Evolutionary conservation across 148 eudicot species (phyloP).

Genomic region (Nepenthes gracilis): DNA sequence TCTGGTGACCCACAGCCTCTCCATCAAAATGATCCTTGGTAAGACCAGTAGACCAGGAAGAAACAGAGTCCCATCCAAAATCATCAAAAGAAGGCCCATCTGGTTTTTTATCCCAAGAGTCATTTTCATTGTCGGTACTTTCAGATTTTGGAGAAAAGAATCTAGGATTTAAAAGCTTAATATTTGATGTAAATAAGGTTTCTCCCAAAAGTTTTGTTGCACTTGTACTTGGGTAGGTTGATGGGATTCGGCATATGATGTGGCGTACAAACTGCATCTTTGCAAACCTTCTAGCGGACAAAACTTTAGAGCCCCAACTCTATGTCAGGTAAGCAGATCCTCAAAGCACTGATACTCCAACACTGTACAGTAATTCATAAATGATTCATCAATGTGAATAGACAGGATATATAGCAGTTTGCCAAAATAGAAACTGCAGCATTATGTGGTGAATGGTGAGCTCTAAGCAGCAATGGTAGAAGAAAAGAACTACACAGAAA

Average conservation of each 20-base stretch:
- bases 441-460: too few relatives aligned
- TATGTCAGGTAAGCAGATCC: too few relatives aligned
- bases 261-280: slow-evolving; percentile 31
- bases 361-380: too few relatives aligned
- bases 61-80: slow-evolving; percentile 32
- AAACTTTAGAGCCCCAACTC: not conserved
- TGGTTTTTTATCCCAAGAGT: slow-evolving; percentile 10
- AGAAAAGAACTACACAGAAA: too few relatives aligned
- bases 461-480: too few relatives aligned
- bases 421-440: too few relatives aligned
- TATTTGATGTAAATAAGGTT: slow-evolving; percentile 4
- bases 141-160: slow-evolving; percentile 21
- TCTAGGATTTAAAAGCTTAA: slow-evolving; percentile 20
- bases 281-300: not conserved
- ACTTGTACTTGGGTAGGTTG: not conserved
- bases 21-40: slow-evolving; percentile 82
- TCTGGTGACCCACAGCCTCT: slow-evolving; percentile 52
- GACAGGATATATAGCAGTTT: too few relatives aligned
- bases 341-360: too few relatives aligned
- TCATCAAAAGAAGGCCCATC: slow-evolving; percentile 13
- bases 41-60: slow-evolving; percentile 80
- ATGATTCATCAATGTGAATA: too few relatives aligned
- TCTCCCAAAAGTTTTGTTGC: slow-evolving; percentile 6
- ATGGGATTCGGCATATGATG: slow-evolving; percentile 13
- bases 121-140: slow-evolving; percentile 17